These are phyloP conservation scores for Mycena leptocephala DNA, from an alignment of 768 basidiomycete genomes.

Conservation along the genomic window DNA sequence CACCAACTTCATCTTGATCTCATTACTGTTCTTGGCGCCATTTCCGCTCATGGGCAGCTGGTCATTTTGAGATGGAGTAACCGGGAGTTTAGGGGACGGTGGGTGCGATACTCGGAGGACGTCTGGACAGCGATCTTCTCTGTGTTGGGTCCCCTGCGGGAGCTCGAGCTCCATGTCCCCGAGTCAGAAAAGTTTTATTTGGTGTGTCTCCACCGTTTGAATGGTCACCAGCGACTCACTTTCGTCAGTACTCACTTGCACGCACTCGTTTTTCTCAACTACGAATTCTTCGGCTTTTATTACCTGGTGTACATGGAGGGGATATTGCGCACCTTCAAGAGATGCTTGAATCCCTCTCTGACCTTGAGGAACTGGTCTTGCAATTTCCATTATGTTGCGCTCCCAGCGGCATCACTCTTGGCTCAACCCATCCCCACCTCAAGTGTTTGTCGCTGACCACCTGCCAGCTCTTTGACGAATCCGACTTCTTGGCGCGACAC, in stretches of 20 bases:
- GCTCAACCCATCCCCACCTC: neutral
- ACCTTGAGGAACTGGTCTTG: slow-evolving; percentile 4
- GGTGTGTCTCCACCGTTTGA: neutral
- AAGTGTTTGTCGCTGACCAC: neutral
- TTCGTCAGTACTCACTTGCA: neutral
- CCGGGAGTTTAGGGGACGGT: neutral
- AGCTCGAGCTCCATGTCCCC: neutral
- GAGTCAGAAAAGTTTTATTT: neutral
- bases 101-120: neutral
- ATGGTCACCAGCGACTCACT: neutral
- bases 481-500: neutral
- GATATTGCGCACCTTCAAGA: neutral
- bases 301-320: neutral
- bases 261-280: neutral
- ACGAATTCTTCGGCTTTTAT: neutral
- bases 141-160: neutral
- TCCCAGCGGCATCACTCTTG: neutral
- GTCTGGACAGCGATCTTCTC: neutral
- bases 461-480: neutral
- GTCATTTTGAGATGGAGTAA: neutral
- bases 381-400: neutral
- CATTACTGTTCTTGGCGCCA: neutral
- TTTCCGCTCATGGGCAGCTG: neutral
- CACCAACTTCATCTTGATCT: too few species aligned
- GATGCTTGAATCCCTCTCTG: neutral